Percentiles rank a stretch among this genome's conserved stretches.
Evolutionary conservation across 805 yeast species (phyloP).

Genomic region (Hanseniaspora clermontiae): DNA sequence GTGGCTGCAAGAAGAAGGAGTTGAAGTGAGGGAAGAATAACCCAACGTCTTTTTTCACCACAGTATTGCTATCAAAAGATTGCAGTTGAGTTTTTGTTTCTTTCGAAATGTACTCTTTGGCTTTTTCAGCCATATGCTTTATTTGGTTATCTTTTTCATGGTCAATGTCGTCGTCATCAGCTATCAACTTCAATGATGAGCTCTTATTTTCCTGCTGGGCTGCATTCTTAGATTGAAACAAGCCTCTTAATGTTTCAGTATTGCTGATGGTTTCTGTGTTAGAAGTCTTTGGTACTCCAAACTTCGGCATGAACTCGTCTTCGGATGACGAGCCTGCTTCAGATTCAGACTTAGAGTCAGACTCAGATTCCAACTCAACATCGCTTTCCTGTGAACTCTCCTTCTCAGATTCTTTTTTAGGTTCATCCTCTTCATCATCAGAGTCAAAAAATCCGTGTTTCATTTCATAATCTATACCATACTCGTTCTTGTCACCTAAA

Average conservation of each 20-base stretch:
- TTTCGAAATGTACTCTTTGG: slow-evolving; percentile 17
- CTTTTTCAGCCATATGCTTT: slow-evolving; percentile 20
- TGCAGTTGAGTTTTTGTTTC: slow-evolving; percentile 4
- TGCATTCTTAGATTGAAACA: slow-evolving; percentile 35
- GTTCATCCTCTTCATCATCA: slow-evolving; percentile 22
- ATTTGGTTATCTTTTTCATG: slow-evolving; percentile 22
- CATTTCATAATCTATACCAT: slow-evolving; percentile 36
- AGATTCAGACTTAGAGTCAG: slow-evolving; percentile 12
- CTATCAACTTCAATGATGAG: slow-evolving; percentile 33
- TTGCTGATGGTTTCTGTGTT: slow-evolving; percentile 28
- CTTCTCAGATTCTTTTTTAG: slow-evolving; percentile 14
- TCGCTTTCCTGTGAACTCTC: slow-evolving; percentile 11
- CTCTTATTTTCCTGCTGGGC: slow-evolving; percentile 22
- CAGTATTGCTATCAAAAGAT: slow-evolving; percentile 7
- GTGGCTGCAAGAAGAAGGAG: slow-evolving; percentile 79
- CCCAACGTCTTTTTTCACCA: slow-evolving; percentile 29
- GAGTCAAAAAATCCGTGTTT: slow-evolving; percentile 23
- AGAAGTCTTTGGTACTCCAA: slow-evolving; percentile 26
- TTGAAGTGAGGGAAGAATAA: slow-evolving; percentile 72
- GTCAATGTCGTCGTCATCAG: slow-evolving; percentile 40
- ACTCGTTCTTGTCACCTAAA: slow-evolving; percentile 29
- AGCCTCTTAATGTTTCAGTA: slow-evolving; percentile 51
- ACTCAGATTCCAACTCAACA: slow-evolving; percentile 4
- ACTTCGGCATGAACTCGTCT: slow-evolving; percentile 45
- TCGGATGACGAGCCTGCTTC: slow-evolving; percentile 16